Evolutionary conservation across 129 eudicot genomes (phyloP), one percentile per base, ranked within the genome.

Genomic region (Helichrysum umbraculigerum): DNA sequence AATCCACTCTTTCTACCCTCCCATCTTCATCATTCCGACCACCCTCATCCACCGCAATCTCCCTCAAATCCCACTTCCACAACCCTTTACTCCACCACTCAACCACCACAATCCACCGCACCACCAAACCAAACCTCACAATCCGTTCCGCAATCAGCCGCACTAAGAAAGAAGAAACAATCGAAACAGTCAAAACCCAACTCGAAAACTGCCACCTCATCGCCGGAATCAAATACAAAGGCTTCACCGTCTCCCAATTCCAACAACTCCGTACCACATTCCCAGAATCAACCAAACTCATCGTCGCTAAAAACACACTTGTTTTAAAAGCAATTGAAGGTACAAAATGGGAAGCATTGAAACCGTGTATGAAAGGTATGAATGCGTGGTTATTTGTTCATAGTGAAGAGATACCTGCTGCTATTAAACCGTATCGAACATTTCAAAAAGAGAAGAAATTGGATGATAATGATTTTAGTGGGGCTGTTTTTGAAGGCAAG

Each of bases 331-430:
- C 98, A 3, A 87, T 93, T 22, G 96, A 93, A 65, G 90, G 91
- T 58, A 93, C 97, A 0, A 37, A 76, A 59, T 93, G 98, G 98
- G 97, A 82, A 44, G 91, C 89, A 0, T 69, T 90, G 39, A 83
- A 90, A 75, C 98, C 98, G 2, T 90, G 98, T 54, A 93, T 93
- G 98, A 90, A 82, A 29, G 98, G 98, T 2, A 90, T 90, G 97
- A 93, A 93, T 22, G 97, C 96, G 19, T 93, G 97, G 97, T 59
- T 93, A 11, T 93, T 93, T 41, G 96, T 93, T 19, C 98, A 88
- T 64, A 82, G 78, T 9, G 98, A 93, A 61, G 98, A 93, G 64
- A 88, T 93, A 22, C 98, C 96, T 1, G 98, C 90, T 2, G 97
- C 97, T 0, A 42, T 93, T 47, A 93, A 93, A 71, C 98, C 98